Evolutionary conservation across 2,329 filamentous ascomycete species (phyloP), one percentile per base, ranked within the genome.

Genomic region (Diaporthe amygdali): DNA sequence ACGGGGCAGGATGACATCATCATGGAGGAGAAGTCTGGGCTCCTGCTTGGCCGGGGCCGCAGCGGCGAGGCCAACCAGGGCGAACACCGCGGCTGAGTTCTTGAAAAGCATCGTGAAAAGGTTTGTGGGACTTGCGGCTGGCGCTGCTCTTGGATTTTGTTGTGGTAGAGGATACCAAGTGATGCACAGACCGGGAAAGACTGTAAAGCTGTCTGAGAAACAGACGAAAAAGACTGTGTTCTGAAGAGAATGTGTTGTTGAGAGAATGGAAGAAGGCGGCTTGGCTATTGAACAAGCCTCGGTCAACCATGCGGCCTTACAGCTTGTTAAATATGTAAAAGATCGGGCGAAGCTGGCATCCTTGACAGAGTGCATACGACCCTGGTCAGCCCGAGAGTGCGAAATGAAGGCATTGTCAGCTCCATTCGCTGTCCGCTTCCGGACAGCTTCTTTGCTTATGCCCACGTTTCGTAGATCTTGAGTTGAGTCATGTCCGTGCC

Each of bases 181-280:
- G 41, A 63, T 47, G 39, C 39, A 46, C 39, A 59, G 55, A 63
- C 56, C 1, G 41, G 41, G 8, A 63, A 63, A 63, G 56, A 63
- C 56, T 63, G 56, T 32, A 41, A 41, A 46, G 15, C 30, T 47
- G 44, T 27, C 25, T 47, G 22, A 41, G 27, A 63, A 63, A 46
- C 56, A 34, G 44, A 41, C 25, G n/a, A 46, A 46, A 63, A 63
- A 47, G 56, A 63, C 20, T 63, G 56, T 63, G 47, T 32, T 39
- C 56, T 47, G 56, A 63, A 63, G 39, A 22, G 56, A 63, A 63
- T 63, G 17, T 34, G 41, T 9, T 63, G 20, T 27, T 63, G 14
- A 63, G 56, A 63, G 56, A 63, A 63, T 63, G 56, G 56, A 63
- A 63, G 56, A 63, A 20, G 47, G 56, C 56, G 56, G 56, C 56